A percentile compares a stretch with the other conserved stretches of the same genome.
phyloP scores from a whole-genome alignment of 164 flowering plant species.

The Vitis rotundifolia region DNA sequence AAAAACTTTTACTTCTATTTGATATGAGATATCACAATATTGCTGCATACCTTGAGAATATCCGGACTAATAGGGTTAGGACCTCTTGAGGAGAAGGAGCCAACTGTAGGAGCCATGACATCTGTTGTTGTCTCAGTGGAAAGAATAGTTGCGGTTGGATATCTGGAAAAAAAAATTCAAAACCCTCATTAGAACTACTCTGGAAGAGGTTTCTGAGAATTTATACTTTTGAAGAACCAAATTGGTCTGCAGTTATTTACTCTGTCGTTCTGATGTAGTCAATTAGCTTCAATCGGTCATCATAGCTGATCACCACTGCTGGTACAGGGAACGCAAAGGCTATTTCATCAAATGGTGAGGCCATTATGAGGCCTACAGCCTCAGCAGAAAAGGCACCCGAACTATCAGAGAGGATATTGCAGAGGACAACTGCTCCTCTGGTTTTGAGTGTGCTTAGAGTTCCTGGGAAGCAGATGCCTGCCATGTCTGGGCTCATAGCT shows the following conservation, averaged over 20 bases:
- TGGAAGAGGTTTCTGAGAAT: no score
- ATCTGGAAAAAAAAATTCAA: no score
- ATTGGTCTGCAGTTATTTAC: neutral
- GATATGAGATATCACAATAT: no score
- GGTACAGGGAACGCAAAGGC: neutral
- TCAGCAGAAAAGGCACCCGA: neutral
- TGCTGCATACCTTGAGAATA: constrained; percentile 17
- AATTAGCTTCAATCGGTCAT: neutral
- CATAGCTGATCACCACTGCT: neutral
- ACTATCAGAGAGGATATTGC: neutral
- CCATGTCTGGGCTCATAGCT: neutral
- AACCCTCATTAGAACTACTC: no score
- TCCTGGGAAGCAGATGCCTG: neutral
- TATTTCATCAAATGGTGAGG: neutral
- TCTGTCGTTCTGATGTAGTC: constrained; percentile 6
- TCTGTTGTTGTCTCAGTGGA: constrained; percentile 11
- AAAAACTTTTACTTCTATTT: no score
- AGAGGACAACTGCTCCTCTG: constrained; percentile 7
- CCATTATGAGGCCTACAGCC: constrained; percentile 5
- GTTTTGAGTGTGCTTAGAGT: neutral
- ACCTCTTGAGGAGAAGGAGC: constrained; percentile 5
- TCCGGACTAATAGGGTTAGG: constrained; percentile 12
- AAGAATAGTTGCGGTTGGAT: constrained; percentile 14
- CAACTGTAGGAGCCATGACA: constrained; percentile 15
- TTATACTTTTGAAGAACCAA: neutral